phyloP scores from a whole-genome alignment of 306 rosid genomes.

The Neltuma alba region DNA sequence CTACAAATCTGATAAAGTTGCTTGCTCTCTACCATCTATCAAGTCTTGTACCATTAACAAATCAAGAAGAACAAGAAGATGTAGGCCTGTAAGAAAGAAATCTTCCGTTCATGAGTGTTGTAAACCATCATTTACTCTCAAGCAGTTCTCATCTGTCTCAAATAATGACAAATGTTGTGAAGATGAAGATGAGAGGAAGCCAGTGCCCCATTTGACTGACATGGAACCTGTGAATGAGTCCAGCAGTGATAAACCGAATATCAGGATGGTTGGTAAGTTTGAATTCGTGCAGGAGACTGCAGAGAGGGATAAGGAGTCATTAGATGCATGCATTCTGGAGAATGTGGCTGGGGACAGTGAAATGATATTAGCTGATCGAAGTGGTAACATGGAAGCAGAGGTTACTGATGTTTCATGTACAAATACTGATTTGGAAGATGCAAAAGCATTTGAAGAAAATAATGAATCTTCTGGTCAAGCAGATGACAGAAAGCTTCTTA shows the following conservation, averaged over 20 bases:
- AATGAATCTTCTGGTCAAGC: constrained; percentile 40
- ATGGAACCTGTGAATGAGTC: constrained; percentile 43
- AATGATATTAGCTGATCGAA: constrained; percentile 30
- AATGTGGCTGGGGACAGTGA: constrained; percentile 35
- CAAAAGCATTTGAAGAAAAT: constrained; percentile 37
- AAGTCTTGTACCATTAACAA: constrained; percentile 27
- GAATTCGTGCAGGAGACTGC: constrained; percentile 36
- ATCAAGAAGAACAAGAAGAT: constrained; percentile 30
- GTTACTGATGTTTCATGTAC: constrained; percentile 32
- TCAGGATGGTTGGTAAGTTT: constrained; percentile 29
- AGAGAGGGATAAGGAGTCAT: constrained; percentile 38
- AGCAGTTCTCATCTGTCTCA: constrained; percentile 45
- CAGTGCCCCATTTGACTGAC: constrained; percentile 42
- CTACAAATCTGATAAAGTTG: constrained; percentile 32
- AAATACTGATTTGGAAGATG: constrained; percentile 37
- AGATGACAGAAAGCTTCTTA: constrained; percentile 48
- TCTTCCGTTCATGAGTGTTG: constrained; percentile 28
- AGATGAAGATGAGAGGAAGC: constrained; percentile 47
- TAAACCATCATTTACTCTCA: constrained; percentile 48
- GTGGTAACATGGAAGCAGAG: constrained; percentile 35
- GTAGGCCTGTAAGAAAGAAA: constrained; percentile 16
- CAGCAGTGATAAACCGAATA: constrained; percentile 37
- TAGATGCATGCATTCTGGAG: constrained; percentile 15
- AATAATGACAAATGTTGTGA: constrained; percentile 42
- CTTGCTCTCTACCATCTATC: constrained; percentile 39